Evolutionary conservation across 108 stramenopile genomes (phyloP), one percentile per base, ranked within the genome.

Genomic region (Chaetoceros muelleri): DNA sequence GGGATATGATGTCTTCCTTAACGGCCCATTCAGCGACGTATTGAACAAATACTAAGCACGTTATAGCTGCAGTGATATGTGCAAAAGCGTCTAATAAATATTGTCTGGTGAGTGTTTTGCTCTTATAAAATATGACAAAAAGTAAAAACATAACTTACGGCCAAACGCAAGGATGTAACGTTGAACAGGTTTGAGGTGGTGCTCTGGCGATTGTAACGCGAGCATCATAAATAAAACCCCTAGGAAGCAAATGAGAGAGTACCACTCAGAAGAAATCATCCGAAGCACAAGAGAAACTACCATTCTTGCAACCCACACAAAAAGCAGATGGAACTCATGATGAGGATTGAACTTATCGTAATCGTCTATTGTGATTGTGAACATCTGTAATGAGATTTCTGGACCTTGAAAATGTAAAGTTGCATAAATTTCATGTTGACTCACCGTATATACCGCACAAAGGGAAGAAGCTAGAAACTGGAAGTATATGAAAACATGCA

Each of bases 371-470:
- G 49, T 50, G 19, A 8, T 19, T 24, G 8, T 18, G 24, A n/a
- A n/a, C 2, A 24, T 2, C 2, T 2, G 25, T 2, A n/a, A 52
- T 1, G 22, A 27, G 10, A 24, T 2, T 2, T 22, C 3, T 30
- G 2, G 22, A 21, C 2, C 17, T 34, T 5, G 26, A 34, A 22
- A n/a, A 20, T 46, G 8, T 8, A 19, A 1, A 46, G 22, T 2
- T 1, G 24, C 46, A 7, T 46, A 23, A n/a, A 18, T 30, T 47
- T 18, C 23, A 28, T 48, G 28, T n/a, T n/a, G 56, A 55, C 60
- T 48, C 29, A 60, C 53, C 71, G 48, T 78, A 78, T 10, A 78
- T 71, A 25, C 77, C 77, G 60, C 80, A 81, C 2, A 78, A 63
- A 13, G 80, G 80, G 25, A 78, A 78, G 53, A 81, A 63, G 10